Base-by-base conservation (phyloP, 164 flowering plant genomes). In the Stephania japonica region DNA sequence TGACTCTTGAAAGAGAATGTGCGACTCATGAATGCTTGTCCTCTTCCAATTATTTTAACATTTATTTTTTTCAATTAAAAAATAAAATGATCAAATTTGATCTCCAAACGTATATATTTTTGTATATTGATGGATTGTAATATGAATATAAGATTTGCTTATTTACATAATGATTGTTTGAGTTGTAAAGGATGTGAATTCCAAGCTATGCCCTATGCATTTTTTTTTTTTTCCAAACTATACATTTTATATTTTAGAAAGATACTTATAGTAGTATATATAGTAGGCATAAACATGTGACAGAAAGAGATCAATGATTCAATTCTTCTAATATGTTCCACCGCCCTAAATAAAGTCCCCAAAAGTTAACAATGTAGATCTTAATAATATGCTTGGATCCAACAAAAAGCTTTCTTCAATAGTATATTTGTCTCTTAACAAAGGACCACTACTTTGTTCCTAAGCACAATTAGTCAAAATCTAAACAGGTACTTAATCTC, bases 321-420 rank as follows among this genome's bases (percentile, higher is more conserved):
- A 59, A 59, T 59, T 59, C 64, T 59, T 59, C 64, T 56, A 56
- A 19, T 21, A 56, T 56, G 63, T 16, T 59, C 64, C 64, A 59
- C 64, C 64, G 64, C 23, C 21, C 64, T 19, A 59, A 59, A 21
- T 59, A 59, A 59, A 59, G 24, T 18, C 21, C 23, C 38, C n/a
- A 59, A 56, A 23, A 56, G 3, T 7, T 7, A 18, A n/a, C n/a
- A 56, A 19, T n/a, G 53, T 47, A 59, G 21, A 19, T n/a, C 64
- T 16, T 59, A 59, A 21, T 47, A 21, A 19, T 19, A 14, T 50
- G 19, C 59, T 13, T 59, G n/a, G 64, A 21, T 59, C 64, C 64
- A 59, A 59, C 64, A 59, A 59, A 59, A 59, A 59, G 21, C 23
- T 56, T 59, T 59, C 64, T 18, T 24, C 64, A 21, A 19, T 59